Evolutionary conservation across 2,329 filamentous ascomycete species (phyloP).

Genomic region (Ophioceras dolichostomum): DNA sequence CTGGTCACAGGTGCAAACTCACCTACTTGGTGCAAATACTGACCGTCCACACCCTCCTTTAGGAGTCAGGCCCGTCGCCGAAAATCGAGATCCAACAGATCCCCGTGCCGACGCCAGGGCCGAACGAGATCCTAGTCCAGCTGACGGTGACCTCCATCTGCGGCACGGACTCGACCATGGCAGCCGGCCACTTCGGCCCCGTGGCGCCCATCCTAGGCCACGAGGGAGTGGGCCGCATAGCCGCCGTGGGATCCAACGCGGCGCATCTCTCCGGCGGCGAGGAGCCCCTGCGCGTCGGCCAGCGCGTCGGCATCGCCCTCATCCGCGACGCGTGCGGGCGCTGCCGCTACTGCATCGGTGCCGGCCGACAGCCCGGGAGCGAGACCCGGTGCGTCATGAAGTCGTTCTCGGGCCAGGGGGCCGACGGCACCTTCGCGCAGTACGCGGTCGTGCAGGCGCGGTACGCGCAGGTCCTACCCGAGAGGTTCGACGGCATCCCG

Average conservation of each 20-base stretch:
- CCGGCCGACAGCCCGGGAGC: slow-evolving; percentile 9
- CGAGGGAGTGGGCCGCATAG: slow-evolving; percentile 29
- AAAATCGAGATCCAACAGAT: slow-evolving; percentile 11
- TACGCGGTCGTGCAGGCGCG: slow-evolving; percentile 21
- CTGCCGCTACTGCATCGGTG: slow-evolving; percentile 16
- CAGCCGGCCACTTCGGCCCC: slow-evolving; percentile 22
- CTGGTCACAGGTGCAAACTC: neutral
- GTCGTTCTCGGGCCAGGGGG: slow-evolving; percentile 18
- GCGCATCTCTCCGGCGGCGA: slow-evolving; percentile 7
- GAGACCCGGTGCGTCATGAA: slow-evolving; percentile 22
- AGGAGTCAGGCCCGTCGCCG: slow-evolving; percentile 5
- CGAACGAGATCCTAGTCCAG: slow-evolving; percentile 20
- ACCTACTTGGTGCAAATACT: neutral
- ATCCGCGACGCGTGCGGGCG: slow-evolving; percentile 21
- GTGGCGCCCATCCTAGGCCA: slow-evolving; percentile 24
- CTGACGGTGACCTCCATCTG: slow-evolving; percentile 23
- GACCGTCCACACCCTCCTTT: neutral
- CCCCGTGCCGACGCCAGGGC: slow-evolving; percentile 13
- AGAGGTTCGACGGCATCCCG: slow-evolving; percentile 12
- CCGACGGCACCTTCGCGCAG: slow-evolving; percentile 26
- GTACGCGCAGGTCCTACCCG: slow-evolving; percentile 19
- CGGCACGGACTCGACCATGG: slow-evolving; percentile 24
- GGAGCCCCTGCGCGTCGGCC: slow-evolving; percentile 14
- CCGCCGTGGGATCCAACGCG: slow-evolving; percentile 19
- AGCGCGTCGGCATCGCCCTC: slow-evolving; percentile 26